Conservation (phyloP, 2,329 filamentous ascomycete species). For the Ceratocystis eucalypticola region DNA sequence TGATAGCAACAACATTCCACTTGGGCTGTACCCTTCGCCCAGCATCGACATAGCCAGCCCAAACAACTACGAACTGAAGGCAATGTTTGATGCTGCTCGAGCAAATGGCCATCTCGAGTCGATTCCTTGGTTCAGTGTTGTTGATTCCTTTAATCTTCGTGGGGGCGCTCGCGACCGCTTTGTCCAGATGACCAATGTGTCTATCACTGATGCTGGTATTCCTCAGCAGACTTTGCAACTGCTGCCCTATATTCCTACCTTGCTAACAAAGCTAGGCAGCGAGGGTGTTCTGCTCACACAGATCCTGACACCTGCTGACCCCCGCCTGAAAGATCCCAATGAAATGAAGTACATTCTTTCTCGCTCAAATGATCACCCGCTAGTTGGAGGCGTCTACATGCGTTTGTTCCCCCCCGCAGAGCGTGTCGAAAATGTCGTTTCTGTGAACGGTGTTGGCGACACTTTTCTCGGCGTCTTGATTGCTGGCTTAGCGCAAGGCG, state of each 20-base stretch:
- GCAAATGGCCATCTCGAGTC: constrained; percentile 54
- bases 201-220: constrained; percentile 64
- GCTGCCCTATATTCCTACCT: constrained; percentile 72
- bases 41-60: constrained; percentile 66
- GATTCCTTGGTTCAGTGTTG: constrained; percentile 61
- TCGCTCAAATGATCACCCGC: constrained; percentile 39
- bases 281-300: constrained; percentile 64
- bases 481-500: constrained; percentile 56
- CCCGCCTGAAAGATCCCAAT: constrained; percentile 47
- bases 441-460: constrained; percentile 89
- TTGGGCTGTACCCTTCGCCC: constrained; percentile 44
- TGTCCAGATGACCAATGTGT: constrained; percentile 48
- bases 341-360: constrained; percentile 59
- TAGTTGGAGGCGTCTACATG: constrained; percentile 73
- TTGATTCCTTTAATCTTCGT: constrained; percentile 66
- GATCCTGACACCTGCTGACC: constrained; percentile 54
- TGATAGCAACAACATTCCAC: constrained; percentile 26
- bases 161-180: constrained; percentile 60
- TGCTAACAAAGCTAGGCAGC: constrained; percentile 70
- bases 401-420: constrained; percentile 52
- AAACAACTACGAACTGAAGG: constrained; percentile 65
- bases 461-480: constrained; percentile 78
- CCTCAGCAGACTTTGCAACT: constrained; percentile 75
- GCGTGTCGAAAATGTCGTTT: constrained; percentile 49
- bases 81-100: constrained; percentile 63